Evolutionary conservation across 306 rosid species (phyloP).

Genomic region (Citrullus colocynthis): DNA sequence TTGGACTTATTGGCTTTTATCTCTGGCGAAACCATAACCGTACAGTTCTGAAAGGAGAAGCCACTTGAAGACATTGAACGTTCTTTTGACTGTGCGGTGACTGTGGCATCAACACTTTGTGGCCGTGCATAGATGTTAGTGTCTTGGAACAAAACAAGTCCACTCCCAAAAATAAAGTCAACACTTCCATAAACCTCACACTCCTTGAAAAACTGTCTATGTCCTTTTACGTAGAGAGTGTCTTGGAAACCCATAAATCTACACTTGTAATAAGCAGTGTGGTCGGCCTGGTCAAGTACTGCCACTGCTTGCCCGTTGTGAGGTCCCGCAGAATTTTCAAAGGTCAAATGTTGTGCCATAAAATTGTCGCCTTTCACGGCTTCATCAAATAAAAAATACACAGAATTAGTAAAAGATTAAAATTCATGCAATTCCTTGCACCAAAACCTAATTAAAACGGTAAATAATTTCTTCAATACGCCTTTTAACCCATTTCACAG

Average conservation of each 20-base stretch:
- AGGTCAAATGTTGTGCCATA: not conserved
- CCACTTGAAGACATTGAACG: not conserved
- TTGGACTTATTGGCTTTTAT: not conserved
- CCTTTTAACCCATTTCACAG: too few relatives aligned
- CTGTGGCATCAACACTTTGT: not conserved
- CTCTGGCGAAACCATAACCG: not conserved
- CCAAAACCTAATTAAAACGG: too few relatives aligned
- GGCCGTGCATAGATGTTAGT: not conserved
- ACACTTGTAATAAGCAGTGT: not conserved
- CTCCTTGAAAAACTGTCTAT: not conserved
- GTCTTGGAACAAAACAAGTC: not conserved
- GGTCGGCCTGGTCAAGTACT: not conserved
- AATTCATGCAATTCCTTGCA: too few relatives aligned
- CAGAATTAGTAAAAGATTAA: too few relatives aligned
- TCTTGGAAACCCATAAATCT: not conserved
- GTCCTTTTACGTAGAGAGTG: not conserved
- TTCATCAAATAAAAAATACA: not conserved
- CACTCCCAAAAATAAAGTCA: not conserved
- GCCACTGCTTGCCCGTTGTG: not conserved
- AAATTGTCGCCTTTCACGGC: not conserved
- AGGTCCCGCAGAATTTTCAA: not conserved
- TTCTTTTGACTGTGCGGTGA: not conserved
- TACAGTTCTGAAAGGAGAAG: not conserved
- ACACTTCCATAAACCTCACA: too few relatives aligned
- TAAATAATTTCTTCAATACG: too few relatives aligned